Percentiles rank a stretch among this genome's conserved stretches.
phyloP scores from a whole-genome alignment of 352 stramenopile species.

The Globisporangium perplexum region DNA sequence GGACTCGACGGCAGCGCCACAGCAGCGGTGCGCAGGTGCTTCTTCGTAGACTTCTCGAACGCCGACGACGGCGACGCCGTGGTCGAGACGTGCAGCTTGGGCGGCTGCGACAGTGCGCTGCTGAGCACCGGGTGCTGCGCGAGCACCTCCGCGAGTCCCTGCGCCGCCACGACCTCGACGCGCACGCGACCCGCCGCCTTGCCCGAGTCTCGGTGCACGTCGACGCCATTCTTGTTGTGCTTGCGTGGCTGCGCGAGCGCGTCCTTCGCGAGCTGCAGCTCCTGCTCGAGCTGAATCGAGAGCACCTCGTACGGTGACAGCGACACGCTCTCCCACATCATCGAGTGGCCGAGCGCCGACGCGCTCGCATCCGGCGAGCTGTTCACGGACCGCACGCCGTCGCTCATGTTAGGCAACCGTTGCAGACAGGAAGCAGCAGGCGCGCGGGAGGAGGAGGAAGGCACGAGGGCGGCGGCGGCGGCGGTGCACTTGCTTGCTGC shows the following conservation, averaged over 20 bases:
- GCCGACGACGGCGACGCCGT: constrained; percentile 50
- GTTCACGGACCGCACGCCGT: constrained; percentile 34
- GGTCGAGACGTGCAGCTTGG: constrained; percentile 51
- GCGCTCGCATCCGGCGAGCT: constrained; percentile 37
- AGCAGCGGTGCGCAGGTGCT: constrained; percentile 44
- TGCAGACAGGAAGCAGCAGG: neutral
- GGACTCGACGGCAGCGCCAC: constrained; percentile 13
- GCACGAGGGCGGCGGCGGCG: too few species aligned
- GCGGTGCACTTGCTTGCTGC: too few species aligned
- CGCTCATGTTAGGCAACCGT: constrained; percentile 23
- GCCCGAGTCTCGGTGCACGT: constrained; percentile 42
- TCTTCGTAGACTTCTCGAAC: constrained; percentile 68
- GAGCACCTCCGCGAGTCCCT: constrained; percentile 28
- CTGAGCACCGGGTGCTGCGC: constrained; percentile 26
- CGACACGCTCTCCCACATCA: constrained; percentile 76
- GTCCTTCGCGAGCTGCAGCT: constrained; percentile 52
- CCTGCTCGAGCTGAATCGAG: constrained; percentile 65
- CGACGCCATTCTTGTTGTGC: constrained; percentile 78
- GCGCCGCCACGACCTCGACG: constrained; percentile 43
- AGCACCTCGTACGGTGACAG: constrained; percentile 66
- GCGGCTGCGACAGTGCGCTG: constrained; percentile 10
- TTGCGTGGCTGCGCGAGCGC: constrained; percentile 20
- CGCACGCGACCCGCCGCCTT: constrained; percentile 49
- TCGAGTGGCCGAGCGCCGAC: constrained; percentile 43
- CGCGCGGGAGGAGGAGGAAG: too few species aligned